Evolutionary conservation across 75 land plant genomes (phyloP), one percentile per base, ranked within the genome.

Genomic region (Adiantum capillusveneris): DNA sequence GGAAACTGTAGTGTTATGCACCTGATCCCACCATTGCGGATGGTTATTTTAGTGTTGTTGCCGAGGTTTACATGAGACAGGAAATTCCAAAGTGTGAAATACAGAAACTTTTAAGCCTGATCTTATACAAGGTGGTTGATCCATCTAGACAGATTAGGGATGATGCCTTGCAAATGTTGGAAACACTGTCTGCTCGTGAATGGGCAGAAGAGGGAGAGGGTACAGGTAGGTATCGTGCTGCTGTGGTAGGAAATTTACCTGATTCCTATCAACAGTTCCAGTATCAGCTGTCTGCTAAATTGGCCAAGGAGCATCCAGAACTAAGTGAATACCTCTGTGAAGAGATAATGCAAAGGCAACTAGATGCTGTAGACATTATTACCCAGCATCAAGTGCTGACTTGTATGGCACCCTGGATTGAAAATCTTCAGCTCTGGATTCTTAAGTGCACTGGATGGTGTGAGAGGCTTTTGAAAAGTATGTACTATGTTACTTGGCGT

Each of bases 321-420:
- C 63, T 95, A 25, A 95, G 99, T 66, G 84, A 90, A 62, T 82
- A 80, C 25, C 82, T 95, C 0, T 95, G 99, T 67, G 99, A 95
- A 54, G 99, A 95, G 50, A 95, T 95, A 45, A 95, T 95, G 99
- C 99, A 87, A 63, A 75, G 99, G 60, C 99, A 95, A 68, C 92
- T 95, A 44, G 99, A 95, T 81, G 97, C 99, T 27, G 99, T 95
- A 11, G 99, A 95, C 62, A 95, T 95, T 53, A 95, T 95, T 76
- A 97, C 99, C n/a, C 99, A 95, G 44, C 99, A 95, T 72, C 99
- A 95, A 45, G 99, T 95, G 20, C 61, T 95, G 13, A 95, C 99
- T 1, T 95, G 99, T 75, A 90, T 95, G 97, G 99, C 99, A 62
- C 99, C 99, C 37, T 95, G 99, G 99, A 90, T 95, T 57, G 97